Evolutionary conservation across 1,139 yeast species (phyloP), one percentile per base, ranked within the genome.

Genomic region (Magnusiomyces magnusii): DNA sequence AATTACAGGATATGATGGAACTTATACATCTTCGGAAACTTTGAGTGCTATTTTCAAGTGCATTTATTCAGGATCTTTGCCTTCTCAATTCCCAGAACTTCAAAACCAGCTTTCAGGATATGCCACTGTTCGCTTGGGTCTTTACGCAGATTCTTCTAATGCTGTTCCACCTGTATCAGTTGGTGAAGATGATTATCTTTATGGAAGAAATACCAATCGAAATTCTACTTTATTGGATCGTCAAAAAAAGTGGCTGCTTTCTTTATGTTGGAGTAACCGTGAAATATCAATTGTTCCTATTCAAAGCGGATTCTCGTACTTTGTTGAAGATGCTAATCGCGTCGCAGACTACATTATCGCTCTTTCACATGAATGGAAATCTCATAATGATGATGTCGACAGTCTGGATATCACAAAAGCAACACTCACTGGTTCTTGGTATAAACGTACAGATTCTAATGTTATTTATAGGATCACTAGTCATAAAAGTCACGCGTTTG

Each of bases 271-370:
- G 62, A 51, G 56, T 47, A 34, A 54, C 10, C 57, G 54, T 24
- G 57, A 60, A 47, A 58, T 58, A 19, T 51, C 52, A 1, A 54
- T 55, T 57, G 49, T 60, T 5, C 52, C 60, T 2, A n/a, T 59
- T 19, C 53, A 51, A 9, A 55, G 28, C 36, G 54, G 51, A 1
- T 47, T 54, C 19, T 28, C 49, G 10, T 28, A 34, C 21, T 52
- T 24, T 44, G 55, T 55, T 47, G 58, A 55, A 51, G 53, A 55
- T 13, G 1, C 57, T 23, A n/a, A 41, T 2, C n/a, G 42, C 15
- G 52, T 55, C 2, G 58, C 49, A 2, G 60, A 55, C 5, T 57
- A 55, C 39, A 15, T 57, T 19, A 31, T 44, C 9, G 58, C 53
- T 2, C 50, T 55, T 13, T 56, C 59, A 3, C 57, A 57, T 31